Base-by-base conservation (phyloP, 1,284 basidiomycete genomes). In the Leccinum huronense region DNA sequence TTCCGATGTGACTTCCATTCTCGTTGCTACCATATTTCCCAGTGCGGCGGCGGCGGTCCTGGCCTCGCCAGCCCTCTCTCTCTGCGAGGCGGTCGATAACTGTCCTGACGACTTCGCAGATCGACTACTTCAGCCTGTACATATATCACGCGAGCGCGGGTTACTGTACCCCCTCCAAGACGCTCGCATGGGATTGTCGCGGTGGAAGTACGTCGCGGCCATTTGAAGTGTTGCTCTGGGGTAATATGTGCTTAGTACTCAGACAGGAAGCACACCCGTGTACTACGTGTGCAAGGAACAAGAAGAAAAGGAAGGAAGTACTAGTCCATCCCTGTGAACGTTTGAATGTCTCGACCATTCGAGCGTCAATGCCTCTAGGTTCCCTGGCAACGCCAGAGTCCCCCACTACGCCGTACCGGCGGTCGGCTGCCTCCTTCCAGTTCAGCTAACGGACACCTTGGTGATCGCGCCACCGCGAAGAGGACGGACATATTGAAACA, bases 121-220 rank as follows among this genome's bases (percentile, higher is more conserved):
- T 89, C 38, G 67, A 76, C 5, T 61, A 74, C 5, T 89, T 82
- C 75, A 83, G 74, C 56, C 81, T 86, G 1, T 89, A 81, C 73
- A 81, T 84, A 0, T 79, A 74, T 67, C 89, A 82, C 69, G 87
- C 88, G 2, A 82, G 81, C 60, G 76, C 86, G 6, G 86, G 78
- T 0, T 86, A 86, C 68, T 90, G 88, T 67, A 38, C 74, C 6
- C 75, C 86, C 0, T 68, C 77, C 0, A 66, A 73, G 33, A 85
- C 84, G 7, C 66, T 80, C 30, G 73, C 78, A 8, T 90, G 89
- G 87, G 72, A 74, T 40, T 90, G 89, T 23, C 23, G 23, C 23
- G 23, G 23, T 73, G 88, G 89, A 71, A 69, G 85, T 85, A 65
- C 27, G 80, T 30, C 27, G 2, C 27, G 23, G 72, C n/a, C 27